Evolutionary conservation across 2,329 filamentous ascomycete genomes (phyloP).

Genomic region (Fusarium sp.): DNA sequence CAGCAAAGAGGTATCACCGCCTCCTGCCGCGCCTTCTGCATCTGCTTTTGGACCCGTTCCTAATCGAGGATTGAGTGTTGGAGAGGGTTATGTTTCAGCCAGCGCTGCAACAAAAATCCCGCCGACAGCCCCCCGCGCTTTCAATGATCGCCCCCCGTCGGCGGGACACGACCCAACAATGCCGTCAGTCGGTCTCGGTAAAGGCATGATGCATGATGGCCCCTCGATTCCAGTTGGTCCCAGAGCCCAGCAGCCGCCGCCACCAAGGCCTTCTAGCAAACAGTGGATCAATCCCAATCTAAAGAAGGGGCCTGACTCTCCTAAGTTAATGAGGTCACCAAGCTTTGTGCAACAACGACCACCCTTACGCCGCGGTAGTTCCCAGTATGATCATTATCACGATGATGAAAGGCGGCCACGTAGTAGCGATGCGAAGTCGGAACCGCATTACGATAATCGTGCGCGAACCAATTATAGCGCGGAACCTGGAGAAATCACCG

Average conservation of each 20-base stretch:
- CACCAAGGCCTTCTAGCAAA: constrained; percentile 62
- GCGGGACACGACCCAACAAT: constrained; percentile 50
- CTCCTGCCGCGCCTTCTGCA: constrained; percentile 66
- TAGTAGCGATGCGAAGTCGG: constrained; percentile 64
- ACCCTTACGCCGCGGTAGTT: constrained; percentile 50
- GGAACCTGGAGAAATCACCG: constrained; percentile 59
- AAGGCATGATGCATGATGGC: constrained; percentile 53
- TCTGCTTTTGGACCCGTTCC: constrained; percentile 67
- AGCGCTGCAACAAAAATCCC: constrained; percentile 57
- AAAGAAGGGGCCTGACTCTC: constrained; percentile 63
- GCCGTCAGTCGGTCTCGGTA: constrained; percentile 56
- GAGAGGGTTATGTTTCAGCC: constrained; percentile 45
- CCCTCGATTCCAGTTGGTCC: constrained; percentile 64
- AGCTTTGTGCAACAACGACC: constrained; percentile 58
- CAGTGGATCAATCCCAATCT: constrained; percentile 68
- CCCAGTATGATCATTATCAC: constrained; percentile 51
- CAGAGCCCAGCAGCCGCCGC: constrained; percentile 59
- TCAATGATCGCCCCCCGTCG: constrained; percentile 60
- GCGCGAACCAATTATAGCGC: constrained; percentile 54
- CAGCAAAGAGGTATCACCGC: constrained; percentile 64
- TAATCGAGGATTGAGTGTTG: constrained; percentile 53
- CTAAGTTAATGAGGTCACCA: constrained; percentile 61
- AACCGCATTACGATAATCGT: constrained; percentile 51
- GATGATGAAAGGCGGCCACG: constrained; percentile 57
- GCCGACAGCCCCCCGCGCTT: constrained; percentile 63